Evolutionary conservation across 768 basidiomycete species (phyloP).

Genomic region (Hygrophoropsis aurantiaca): DNA sequence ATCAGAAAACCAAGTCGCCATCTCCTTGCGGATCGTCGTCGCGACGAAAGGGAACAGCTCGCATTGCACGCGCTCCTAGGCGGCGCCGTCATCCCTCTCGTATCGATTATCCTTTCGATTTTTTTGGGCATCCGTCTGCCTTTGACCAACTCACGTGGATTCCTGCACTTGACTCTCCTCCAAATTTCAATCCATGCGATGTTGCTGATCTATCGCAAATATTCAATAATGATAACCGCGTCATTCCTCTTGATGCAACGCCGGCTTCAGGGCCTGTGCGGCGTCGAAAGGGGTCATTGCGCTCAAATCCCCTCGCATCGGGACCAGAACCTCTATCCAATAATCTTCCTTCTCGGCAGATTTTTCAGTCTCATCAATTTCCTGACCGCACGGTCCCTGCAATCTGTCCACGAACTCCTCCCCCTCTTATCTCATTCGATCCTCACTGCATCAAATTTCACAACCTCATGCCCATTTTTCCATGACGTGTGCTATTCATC

Average conservation of each 20-base stretch:
- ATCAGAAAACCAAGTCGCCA: slow-evolving; percentile 39
- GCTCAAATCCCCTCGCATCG: slow-evolving; percentile 45
- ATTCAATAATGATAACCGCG: slow-evolving; percentile 28
- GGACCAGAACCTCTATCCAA: slow-evolving; percentile 14
- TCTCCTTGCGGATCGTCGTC: slow-evolving; percentile 36
- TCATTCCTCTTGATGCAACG: slow-evolving; percentile 15
- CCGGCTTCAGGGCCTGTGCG: slow-evolving; percentile 55
- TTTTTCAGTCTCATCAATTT: slow-evolving; percentile 29
- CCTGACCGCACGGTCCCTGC: slow-evolving; percentile 14
- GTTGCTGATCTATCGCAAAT: slow-evolving; percentile 69
- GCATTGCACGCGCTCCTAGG: slow-evolving; percentile 37
- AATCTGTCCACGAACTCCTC: slow-evolving; percentile 30
- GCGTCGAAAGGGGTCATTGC: slow-evolving; percentile 52
- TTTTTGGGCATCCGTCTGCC: slow-evolving; percentile 29
- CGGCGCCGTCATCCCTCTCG: slow-evolving; percentile 44
- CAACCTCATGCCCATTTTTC: slow-evolving; percentile 63
- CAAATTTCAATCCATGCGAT: slow-evolving; percentile 47
- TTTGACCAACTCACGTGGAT: slow-evolving; percentile 75
- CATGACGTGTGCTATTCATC: slow-evolving; percentile 17
- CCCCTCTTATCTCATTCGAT: slow-evolving; percentile 39
- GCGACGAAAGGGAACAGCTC: slow-evolving; percentile 37
- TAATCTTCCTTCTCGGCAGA: slow-evolving; percentile 16
- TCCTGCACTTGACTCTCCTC: slow-evolving; percentile 50
- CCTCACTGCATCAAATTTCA: slow-evolving; percentile 52
- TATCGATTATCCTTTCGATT: slow-evolving; percentile 39